Evolutionary conservation across 306 rosid genomes (phyloP), one percentile per base, ranked within the genome.

Genomic region (Lathyrus oleraceus): DNA sequence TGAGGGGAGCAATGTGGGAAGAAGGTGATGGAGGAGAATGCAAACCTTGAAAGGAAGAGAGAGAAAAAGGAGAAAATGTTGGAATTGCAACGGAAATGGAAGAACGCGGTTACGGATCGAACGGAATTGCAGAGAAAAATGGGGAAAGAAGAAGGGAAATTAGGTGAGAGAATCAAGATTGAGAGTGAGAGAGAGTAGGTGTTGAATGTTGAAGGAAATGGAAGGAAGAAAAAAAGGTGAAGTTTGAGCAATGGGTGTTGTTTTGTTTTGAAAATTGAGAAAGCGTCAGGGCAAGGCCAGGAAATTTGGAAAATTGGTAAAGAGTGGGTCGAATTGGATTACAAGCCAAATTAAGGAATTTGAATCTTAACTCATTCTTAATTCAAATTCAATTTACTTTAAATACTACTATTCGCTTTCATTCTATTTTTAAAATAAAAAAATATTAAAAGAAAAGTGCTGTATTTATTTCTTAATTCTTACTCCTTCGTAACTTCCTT

Each of bases 251-350:
- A 8, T 13, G 30, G 56, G 60, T 21, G 45, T 39, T 49, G 10
- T 70, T 49, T 68, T 57, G 58, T 72, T 75, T 81, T 78, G 68
- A 67, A 67, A 83, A 79, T 27, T 51, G 78, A 43, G n/a, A 52
- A 61, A 52, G 78, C 45, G 75, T 49, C 10, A 19, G 23, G 57
- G 65, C 11, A 5, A 66, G 59, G 60, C 65, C 64, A 73, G 75
- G 44, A 74, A 66, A 6, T 67, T 73, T 59, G 59, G 75, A 38
- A 20, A 47, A 38, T 47, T 70, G 6, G 59, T 61, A 63, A 71
- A 19, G 32, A 25, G 16, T 60, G 44, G 40, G 69, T 48, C 45
- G 66, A 66, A 67, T 79, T 73, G 10, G 19, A 57, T 57, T 57
- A 30, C 11, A 78, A 73, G 75, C 59, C 28, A 69, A 42, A 15